Percentiles rank a stretch among this genome's conserved stretches.
Evolutionary conservation across 2,329 filamentous ascomycete genomes (phyloP).

Genomic region (Ceratocystiopsis brevicomis): DNA sequence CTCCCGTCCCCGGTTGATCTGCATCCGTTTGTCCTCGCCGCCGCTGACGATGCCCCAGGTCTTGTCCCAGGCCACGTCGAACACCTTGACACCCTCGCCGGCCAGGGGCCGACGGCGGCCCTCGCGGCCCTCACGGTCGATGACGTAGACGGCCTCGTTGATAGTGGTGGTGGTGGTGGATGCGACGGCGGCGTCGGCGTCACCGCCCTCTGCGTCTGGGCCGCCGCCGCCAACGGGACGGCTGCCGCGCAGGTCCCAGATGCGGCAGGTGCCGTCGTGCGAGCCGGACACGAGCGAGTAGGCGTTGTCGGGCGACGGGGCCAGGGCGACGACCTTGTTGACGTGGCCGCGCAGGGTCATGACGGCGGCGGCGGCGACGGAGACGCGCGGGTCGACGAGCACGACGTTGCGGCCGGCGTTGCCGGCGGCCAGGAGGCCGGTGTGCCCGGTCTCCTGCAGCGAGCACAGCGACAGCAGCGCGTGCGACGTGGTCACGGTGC

Average conservation of each 20-base stretch:
- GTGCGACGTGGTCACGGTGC: slow-evolving; percentile 67
- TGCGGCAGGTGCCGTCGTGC: slow-evolving; percentile 77
- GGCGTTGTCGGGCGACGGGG: slow-evolving; percentile 40
- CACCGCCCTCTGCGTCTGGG: slow-evolving; percentile 28
- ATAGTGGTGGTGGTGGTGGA: slow-evolving; percentile 26
- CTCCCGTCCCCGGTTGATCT: slow-evolving; percentile 59
- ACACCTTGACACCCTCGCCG: slow-evolving; percentile 78
- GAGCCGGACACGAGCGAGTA: slow-evolving; percentile 78
- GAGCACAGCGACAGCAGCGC: slow-evolving; percentile 64
- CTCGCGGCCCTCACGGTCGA: slow-evolving; percentile 51
- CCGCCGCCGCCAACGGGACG: slow-evolving; percentile 19
- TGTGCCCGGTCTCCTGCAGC: slow-evolving; percentile 30
- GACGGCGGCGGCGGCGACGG: slow-evolving; percentile 55
- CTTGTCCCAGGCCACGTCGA: slow-evolving; percentile 71
- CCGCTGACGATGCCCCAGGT: slow-evolving; percentile 76
- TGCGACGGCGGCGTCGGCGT: slow-evolving; percentile 28
- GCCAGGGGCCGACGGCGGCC: slow-evolving; percentile 43
- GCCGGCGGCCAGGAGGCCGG: slow-evolving; percentile 44
- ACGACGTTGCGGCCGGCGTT: slow-evolving; percentile 77
- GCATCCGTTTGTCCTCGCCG: slow-evolving; percentile 85
- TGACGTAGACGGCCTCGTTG: slow-evolving; percentile 54
- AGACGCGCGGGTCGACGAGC: slow-evolving; percentile 74
- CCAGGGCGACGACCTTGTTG: slow-evolving; percentile 44
- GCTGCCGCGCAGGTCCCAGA: slow-evolving; percentile 78
- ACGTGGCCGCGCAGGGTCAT: slow-evolving; percentile 85